Base-by-base conservation (phyloP, 1,284 basidiomycete genomes). In the Leccinum subfulvum region DNA sequence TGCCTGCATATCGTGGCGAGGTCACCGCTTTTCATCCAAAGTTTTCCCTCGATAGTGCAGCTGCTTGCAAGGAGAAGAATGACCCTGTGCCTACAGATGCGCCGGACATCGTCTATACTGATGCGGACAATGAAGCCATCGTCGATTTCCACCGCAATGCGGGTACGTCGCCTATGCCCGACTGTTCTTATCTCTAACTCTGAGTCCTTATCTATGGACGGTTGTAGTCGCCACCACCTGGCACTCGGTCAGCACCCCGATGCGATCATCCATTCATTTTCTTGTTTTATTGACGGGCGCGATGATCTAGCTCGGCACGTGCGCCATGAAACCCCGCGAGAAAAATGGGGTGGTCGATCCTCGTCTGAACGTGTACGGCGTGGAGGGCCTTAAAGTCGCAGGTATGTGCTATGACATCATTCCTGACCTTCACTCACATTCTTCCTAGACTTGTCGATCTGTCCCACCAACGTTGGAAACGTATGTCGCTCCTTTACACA, bases 1-100 rank as follows among this genome's bases (percentile, higher is more conserved):
- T 89, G 81, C 75, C 78, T 0, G 72, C 73, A 23, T 89, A 81
- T 71, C 79, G 82, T 2, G 88, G 87, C 4, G 87, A 88, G 64
- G 70, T 79, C 1, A 57, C 68, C 1, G 60, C 67, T 1, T 68
- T 67, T 13, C 83, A 89, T 66, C 88, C 88, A 0, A 59, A 64
- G 6, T 89, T 89, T 70, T 66, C 80, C 2, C 64, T 71, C 1
- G 78, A 73, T 2, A 84, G 84, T 57, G 62, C 73, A 1, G 87
- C 85, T 0, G 75, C 75, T 0, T 74, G 75, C 18, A 67, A 68
- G 28, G 69, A 69, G 21, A 64, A 69, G 0, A 69, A 69, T 13
- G 71, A 64, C 0, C 82, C 84, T 0, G 80, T 80, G 1, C 68
- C 77, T 0, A 71, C 81, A 2, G 68, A 78, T 26, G 76, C 79